Evolutionary conservation across 345 rosid genomes (phyloP).

Genomic region (Psidium guajava): DNA sequence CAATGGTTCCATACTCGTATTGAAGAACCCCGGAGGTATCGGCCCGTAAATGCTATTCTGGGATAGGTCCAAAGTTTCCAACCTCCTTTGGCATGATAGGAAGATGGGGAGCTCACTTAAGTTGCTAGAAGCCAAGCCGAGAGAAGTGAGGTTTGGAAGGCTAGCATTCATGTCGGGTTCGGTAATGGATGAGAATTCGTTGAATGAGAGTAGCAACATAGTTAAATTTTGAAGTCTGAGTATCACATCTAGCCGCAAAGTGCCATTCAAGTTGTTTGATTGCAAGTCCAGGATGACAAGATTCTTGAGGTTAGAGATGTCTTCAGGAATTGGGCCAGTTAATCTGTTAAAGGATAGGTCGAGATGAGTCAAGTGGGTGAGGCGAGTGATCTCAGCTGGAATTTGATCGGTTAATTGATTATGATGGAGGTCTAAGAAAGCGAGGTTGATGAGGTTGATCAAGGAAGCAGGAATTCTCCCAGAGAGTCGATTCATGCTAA

Average conservation of each 20-base stretch:
- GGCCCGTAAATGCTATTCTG: constrained; percentile 4
- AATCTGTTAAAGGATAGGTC: not conserved
- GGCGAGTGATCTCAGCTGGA: not conserved
- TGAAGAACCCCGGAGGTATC: constrained; percentile 7
- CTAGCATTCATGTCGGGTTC: not conserved
- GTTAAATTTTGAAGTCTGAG: not conserved
- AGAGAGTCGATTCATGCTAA: not conserved
- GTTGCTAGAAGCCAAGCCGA: constrained; percentile 11
- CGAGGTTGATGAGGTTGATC: not conserved
- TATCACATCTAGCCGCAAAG: not conserved
- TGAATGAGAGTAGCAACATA: not conserved
- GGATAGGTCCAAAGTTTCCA: constrained; percentile 10
- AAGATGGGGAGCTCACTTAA: constrained; percentile 12
- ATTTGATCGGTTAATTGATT: not conserved
- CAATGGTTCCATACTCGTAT: not conserved
- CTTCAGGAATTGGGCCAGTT: constrained; percentile 6
- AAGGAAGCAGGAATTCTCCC: not conserved
- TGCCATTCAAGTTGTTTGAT: constrained; percentile 3
- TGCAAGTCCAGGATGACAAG: not conserved
- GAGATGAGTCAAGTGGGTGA: not conserved
- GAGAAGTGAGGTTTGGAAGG: not conserved
- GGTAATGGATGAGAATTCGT: not conserved
- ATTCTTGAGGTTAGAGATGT: not conserved
- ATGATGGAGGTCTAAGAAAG: not conserved
- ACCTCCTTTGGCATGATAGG: constrained; percentile 1